Evolutionary conservation across 805 yeast genomes (phyloP).

Genomic region (Candida nemodendra): DNA sequence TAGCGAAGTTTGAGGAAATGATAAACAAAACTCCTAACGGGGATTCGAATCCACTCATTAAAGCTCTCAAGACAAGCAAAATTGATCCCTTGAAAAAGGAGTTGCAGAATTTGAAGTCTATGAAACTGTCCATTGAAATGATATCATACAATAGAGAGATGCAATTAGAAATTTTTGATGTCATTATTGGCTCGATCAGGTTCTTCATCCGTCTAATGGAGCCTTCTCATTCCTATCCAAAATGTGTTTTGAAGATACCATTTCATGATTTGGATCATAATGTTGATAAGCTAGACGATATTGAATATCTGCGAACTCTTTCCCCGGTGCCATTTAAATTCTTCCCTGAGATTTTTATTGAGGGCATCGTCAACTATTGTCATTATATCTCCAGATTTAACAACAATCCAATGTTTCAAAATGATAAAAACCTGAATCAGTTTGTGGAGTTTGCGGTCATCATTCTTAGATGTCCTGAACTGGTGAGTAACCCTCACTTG

Average conservation of each 20-base stretch:
- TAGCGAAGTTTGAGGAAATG: constrained; percentile 49
- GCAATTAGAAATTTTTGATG: constrained; percentile 71
- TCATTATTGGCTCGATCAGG: constrained; percentile 70
- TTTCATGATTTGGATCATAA: constrained; percentile 57
- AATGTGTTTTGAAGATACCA: constrained; percentile 49
- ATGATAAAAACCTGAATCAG: constrained; percentile 48
- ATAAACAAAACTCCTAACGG: constrained; percentile 17
- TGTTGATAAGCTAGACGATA: constrained; percentile 69
- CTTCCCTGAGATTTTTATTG: constrained; percentile 83
- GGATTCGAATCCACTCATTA: constrained; percentile 28
- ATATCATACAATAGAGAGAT: constrained; percentile 55
- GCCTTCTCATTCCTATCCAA: constrained; percentile 66
- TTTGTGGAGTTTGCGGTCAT: constrained; percentile 73
- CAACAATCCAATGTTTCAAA: constrained; percentile 55
- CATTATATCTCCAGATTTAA: constrained; percentile 57
- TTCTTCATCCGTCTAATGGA: constrained; percentile 73
- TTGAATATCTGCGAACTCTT: constrained; percentile 62
- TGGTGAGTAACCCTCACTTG: constrained; percentile 89
- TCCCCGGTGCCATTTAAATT: constrained; percentile 78
- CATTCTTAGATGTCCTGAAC: constrained; percentile 78
- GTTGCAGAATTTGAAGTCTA: constrained; percentile 38
- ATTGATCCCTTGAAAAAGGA: constrained; percentile 33
- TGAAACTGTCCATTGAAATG: constrained; percentile 59
- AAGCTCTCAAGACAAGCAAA: constrained; percentile 27
- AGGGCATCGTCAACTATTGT: constrained; percentile 74